phyloP scores from a whole-genome alignment of 2,329 filamentous ascomycete genomes.

The Trichophyton schoenleinii region DNA sequence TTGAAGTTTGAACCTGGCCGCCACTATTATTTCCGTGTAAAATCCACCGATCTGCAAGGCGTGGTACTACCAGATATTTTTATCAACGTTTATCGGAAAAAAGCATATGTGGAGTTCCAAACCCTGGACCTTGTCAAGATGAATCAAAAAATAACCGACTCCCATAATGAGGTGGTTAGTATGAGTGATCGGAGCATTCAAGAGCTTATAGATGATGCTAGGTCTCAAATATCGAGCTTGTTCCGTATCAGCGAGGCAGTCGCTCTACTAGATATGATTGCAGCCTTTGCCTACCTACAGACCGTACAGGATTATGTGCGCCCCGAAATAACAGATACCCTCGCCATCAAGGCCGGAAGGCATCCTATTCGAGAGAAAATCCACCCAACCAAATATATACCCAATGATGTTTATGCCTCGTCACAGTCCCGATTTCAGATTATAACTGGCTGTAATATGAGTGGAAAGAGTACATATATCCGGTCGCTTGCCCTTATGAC shows the following conservation, averaged over 20 bases:
- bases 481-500: conserved; percentile 69
- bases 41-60: conserved; percentile 49
- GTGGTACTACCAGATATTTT: conserved; percentile 52
- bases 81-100: conserved; percentile 63
- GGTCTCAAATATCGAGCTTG: conserved; percentile 55
- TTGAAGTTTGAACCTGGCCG: conserved; percentile 66
- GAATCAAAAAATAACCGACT: conserved; percentile 63
- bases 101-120: conserved; percentile 71
- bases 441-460: conserved; percentile 96
- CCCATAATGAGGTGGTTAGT: conserved; percentile 69
- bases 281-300: conserved; percentile 61
- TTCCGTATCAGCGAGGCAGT: conserved; percentile 81
- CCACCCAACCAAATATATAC: conserved; percentile 57
- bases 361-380: conserved; percentile 71
- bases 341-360: conserved; percentile 61
- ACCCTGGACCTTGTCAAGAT: conserved; percentile 73
- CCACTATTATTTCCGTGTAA: conserved; percentile 65
- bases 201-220: conserved; percentile 58
- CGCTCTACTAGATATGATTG: conserved; percentile 74
- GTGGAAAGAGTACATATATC: conserved; percentile 92
- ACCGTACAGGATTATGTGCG: conserved; percentile 55
- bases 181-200: conserved; percentile 70
- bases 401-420: conserved; percentile 81
- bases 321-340: conserved; percentile 54
- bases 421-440: conserved; percentile 76